Base-by-base conservation (phyloP, 1,284 basidiomycete genomes). In the Leccinum pseudoinsigne region DNA sequence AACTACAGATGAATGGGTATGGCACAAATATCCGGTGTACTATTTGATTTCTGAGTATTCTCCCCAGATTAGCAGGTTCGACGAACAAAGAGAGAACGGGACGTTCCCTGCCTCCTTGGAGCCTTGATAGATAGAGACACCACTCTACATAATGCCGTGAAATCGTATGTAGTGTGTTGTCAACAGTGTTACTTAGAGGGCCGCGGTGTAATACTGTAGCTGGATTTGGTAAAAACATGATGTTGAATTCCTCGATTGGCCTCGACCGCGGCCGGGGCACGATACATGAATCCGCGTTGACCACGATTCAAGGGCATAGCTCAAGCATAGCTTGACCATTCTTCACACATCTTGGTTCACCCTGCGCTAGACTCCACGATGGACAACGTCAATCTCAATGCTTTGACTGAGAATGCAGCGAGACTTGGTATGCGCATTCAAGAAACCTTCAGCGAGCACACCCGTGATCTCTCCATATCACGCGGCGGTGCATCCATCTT, bases 51-150 rank as follows among this genome's bases (percentile, higher is more conserved):
- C 51, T 75, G 53, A 69, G 47, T 63, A 14, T 60, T 62, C 21
- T 57, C 28, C 56, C 26, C 76, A 95, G 95, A 87, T 91, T 75
- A 73, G 80, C 69, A 93, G 89, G 80, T 98, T 91, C 83, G 94
- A 97, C 75, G 95, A 97, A 66, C 94, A 97, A 80, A 87, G 95
- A 76, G 95, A 97, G 77, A 87, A 79, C 71, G 93, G 93, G 68
- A 93, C 90, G 50, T 98, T 98, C 89, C 94, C 95, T 55, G 91
- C 92, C 28, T 93, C 92, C 21, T 80, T 96, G 71, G 92, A 95
- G 74, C 89, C 89, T 68, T 90, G 79, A 84, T 73, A 73, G 63
- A 67, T 64, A 58, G 50, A 50, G 18, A 50, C 34, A 58, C 36
- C 12, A 38, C 12, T 31, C 6, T 47, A 59, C 10, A 57, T 60